A percentile compares a stretch with the other conserved stretches of the same genome.
phyloP scores from a whole-genome alignment of 306 rosid genomes.

The Calophaca sinica region DNA sequence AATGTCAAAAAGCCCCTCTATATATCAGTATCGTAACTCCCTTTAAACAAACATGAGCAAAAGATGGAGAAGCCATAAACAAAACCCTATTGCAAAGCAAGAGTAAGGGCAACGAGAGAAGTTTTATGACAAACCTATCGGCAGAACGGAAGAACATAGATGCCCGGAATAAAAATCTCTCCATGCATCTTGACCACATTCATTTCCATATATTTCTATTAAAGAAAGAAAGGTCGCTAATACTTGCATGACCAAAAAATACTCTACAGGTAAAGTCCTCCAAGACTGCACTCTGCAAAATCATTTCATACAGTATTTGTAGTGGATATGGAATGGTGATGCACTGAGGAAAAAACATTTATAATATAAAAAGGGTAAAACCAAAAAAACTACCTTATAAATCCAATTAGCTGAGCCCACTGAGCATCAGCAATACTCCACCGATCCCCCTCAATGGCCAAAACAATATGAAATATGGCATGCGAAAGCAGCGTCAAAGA shows the following conservation, averaged over 20 bases:
- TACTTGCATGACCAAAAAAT: constrained; percentile 67
- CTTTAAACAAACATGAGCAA: constrained; percentile 29
- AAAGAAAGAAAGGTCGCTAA: constrained; percentile 67
- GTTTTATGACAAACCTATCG: constrained; percentile 61
- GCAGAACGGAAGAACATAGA: constrained; percentile 43
- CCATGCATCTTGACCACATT: constrained; percentile 60
- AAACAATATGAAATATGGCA: constrained; percentile 66
- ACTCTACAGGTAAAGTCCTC: constrained; percentile 64
- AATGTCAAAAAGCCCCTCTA: background rate
- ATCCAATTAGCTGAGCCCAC: constrained; percentile 86
- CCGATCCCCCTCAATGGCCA: constrained; percentile 64
- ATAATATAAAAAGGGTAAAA: constrained; percentile 4
- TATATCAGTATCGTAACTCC: constrained; percentile 23
- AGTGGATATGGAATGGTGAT: constrained; percentile 7
- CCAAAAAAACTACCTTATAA: constrained; percentile 57
- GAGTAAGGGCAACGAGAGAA: background rate
- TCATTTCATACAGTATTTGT: constrained; percentile 35
- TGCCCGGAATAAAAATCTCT: constrained; percentile 67
- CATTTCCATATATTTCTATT: constrained; percentile 69
- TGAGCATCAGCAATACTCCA: constrained; percentile 65
- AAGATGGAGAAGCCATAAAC: constrained; percentile 32
- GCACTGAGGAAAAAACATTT: constrained; percentile 23
- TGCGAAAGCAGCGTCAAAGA: constrained; percentile 69
- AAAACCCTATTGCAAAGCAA: constrained; percentile 20
- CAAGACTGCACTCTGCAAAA: constrained; percentile 80